Conservation (phyloP, 352 stramenopile genomes). For the Achlya hypogyna region DNA sequence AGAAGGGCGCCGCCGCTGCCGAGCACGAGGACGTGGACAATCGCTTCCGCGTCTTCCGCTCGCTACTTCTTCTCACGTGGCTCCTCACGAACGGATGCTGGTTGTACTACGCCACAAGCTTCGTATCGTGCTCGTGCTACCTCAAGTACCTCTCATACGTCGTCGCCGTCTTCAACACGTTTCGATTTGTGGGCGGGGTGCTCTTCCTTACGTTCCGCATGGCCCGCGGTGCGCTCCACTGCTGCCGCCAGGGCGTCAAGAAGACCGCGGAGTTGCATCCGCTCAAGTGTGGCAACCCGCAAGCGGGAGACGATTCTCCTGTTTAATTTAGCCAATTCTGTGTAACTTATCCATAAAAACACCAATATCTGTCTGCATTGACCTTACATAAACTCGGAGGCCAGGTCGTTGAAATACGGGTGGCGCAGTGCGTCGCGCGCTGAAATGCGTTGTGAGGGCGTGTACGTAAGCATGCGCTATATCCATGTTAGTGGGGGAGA, state of each 20-base stretch:
- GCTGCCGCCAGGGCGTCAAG: not conserved
- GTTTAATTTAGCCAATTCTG: not conserved
- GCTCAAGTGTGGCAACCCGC: not conserved
- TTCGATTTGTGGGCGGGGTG: conserved; percentile 28
- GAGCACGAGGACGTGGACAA: conserved; percentile 46
- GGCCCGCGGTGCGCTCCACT: conserved; percentile 14
- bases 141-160: conserved; percentile 38
- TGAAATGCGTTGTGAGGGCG: conserved; percentile 71
- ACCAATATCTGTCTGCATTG: not conserved
- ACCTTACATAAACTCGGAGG: conserved; percentile 27
- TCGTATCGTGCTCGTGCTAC: conserved; percentile 43
- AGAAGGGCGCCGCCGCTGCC: conserved; percentile 19
- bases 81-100: conserved; percentile 38
- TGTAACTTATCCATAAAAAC: not conserved
- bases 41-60: conserved; percentile 36
- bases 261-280: not conserved
- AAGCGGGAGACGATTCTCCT: not conserved
- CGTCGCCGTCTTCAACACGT: conserved; percentile 35
- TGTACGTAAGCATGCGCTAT: conserved; percentile 72
- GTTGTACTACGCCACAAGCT: conserved; percentile 35
- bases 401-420: conserved; percentile 59
- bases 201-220: conserved; percentile 33
- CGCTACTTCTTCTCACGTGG: conserved; percentile 36
- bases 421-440: conserved; percentile 74
- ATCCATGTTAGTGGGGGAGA: conserved; percentile 61